Base-by-base conservation (phyloP, 345 rosid species). In the Boechera retrofracta region DNA sequence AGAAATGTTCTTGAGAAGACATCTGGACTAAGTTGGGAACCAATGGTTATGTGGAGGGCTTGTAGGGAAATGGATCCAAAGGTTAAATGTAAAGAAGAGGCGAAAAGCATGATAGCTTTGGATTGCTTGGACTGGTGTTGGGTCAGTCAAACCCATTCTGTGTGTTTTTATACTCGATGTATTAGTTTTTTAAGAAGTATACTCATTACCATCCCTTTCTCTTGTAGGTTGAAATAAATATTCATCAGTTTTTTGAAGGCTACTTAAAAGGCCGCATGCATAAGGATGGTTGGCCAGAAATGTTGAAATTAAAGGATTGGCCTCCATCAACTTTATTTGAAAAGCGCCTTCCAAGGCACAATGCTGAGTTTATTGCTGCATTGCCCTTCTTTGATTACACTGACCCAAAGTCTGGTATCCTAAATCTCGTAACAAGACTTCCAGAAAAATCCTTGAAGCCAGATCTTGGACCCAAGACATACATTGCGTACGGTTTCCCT, bases 41-140 rank as follows among this genome's bases (percentile, higher is more conserved):
- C 97, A 51, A 79, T 86, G 89, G 96, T 94, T 61, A 91, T 89
- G 94, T 93, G 92, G 91, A 89, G 96, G 35, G 94, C 92, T 16
- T 82, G 83, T 69, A 83, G 92, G 28, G 87, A 85, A 80, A 76
- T 83, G 29, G 81, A 71, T 72, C 81, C 77, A 21, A 78, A 78
- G 49, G 49, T 15, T 66, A 24, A 26, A 49, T 21, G 54, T 53
- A 72, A 58, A 65, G 73, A 73, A 49, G 55, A 75, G 75, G 80
- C 76, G 4, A 39, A 16, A 86, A 80, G 15, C 77, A 81, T 67
- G 76, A 41, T 3, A 73, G 89, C 90, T 18, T 69, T 91, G 77
- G 88, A 91, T 66, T 93, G 93, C 83, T 82, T 78, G 75, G 92
- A 86, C 60, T 85, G 83, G 87, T 71, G 42, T 69, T 57, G 69